Percentiles rank a stretch among this genome's conserved stretches.
Conservation (phyloP, 495 filamentous ascomycete genomes). For the Talaromyces nanjingensis region DNA sequence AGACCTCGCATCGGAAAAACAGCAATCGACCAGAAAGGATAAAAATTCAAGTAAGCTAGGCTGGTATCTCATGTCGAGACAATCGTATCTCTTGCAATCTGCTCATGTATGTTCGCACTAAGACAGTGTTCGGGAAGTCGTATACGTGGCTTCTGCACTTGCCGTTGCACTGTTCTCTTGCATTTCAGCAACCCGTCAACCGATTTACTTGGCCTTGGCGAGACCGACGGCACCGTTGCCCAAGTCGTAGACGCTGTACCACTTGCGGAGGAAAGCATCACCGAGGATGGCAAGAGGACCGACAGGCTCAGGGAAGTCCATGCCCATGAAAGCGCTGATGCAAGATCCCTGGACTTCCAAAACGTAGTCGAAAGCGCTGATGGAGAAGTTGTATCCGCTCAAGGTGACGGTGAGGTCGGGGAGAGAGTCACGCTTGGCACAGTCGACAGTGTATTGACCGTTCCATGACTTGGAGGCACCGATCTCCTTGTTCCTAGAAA, state of each 20-base stretch:
- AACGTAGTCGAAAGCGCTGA: conserved; percentile 86
- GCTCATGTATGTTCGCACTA: neutral
- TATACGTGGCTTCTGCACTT: neutral
- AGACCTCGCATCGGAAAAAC: neutral
- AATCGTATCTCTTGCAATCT: neutral
- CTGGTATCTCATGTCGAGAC: neutral
- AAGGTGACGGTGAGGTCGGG: conserved; percentile 88
- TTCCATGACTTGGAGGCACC: conserved; percentile 95
- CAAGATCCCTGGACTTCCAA: conserved; percentile 92
- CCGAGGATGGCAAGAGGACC: conserved; percentile 94
- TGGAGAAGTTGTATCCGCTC: conserved; percentile 82
- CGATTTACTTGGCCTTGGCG: conserved; percentile 65
- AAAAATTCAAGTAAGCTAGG: conserved; percentile 1
- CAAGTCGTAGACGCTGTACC: conserved; percentile 95
- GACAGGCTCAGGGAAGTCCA: conserved; percentile 89
- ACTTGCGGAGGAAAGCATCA: conserved; percentile 94
- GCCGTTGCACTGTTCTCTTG: neutral
- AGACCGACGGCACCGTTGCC: conserved; percentile 80
- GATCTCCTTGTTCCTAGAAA: conserved; percentile 76
- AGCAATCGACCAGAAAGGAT: conserved; percentile 4
- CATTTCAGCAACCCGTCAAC: neutral
- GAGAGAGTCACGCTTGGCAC: conserved; percentile 69
- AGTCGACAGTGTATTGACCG: conserved; percentile 93
- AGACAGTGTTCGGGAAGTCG: neutral
- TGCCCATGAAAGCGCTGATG: conserved; percentile 96